Evolutionary conservation across 768 basidiomycete species (phyloP).

Genomic region (Candolleomyces eurysporus): DNA sequence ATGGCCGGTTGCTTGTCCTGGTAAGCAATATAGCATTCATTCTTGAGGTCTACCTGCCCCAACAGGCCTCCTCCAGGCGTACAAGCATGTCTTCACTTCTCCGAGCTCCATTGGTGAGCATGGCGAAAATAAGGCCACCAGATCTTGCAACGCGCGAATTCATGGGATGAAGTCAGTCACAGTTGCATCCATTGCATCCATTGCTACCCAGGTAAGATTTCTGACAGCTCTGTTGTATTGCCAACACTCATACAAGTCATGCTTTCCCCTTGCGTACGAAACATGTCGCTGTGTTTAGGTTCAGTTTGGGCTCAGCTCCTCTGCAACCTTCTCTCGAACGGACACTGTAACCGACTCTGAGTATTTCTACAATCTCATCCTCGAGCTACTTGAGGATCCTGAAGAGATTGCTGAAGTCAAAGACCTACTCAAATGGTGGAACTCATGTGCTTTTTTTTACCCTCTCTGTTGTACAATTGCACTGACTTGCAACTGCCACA

Average conservation of each 20-base stretch:
- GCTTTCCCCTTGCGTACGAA: neutral
- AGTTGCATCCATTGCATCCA: constrained; percentile 16
- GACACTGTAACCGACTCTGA: constrained; percentile 22
- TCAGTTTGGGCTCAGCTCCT: constrained; percentile 16
- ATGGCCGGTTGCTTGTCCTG: constrained; percentile 17
- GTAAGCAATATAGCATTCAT: too few species aligned
- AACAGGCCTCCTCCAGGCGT: too few species aligned
- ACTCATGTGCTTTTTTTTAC: too few species aligned
- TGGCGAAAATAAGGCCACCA: constrained; percentile 22
- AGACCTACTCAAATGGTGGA: constrained; percentile 15
- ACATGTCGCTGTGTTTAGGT: constrained; percentile 4
- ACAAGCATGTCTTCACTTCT: constrained; percentile 27
- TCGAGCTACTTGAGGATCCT: constrained; percentile 18
- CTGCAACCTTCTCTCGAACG: constrained; percentile 15
- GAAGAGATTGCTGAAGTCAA: constrained; percentile 16
- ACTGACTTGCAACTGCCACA: neutral
- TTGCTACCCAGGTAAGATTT: constrained; percentile 7
- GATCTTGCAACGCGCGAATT: constrained; percentile 18
- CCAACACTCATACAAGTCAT: constrained; percentile 3
- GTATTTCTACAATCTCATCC: constrained; percentile 18
- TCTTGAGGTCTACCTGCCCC: too few species aligned
- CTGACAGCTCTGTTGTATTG: neutral
- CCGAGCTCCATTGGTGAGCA: constrained; percentile 24
- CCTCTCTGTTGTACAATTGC: too few species aligned
- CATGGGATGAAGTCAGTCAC: constrained; percentile 12